Evolutionary conservation across 1,284 basidiomycete species (phyloP).

Genomic region (Cryptococcus amylolentus): DNA sequence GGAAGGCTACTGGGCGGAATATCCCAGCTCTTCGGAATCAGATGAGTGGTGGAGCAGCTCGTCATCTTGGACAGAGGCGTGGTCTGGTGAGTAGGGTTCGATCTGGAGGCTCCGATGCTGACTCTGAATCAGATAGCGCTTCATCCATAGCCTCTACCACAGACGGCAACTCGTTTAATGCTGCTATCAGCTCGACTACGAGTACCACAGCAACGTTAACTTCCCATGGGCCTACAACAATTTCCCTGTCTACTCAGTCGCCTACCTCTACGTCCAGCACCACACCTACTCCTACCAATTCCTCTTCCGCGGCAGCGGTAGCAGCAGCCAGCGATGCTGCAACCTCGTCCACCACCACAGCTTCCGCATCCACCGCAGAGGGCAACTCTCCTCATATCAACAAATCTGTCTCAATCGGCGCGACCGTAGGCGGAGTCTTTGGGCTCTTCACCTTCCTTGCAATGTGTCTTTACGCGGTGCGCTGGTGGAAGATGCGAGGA

Average conservation of each 20-base stretch:
- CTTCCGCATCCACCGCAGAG: not conserved
- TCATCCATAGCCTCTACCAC: not conserved
- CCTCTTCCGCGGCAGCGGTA: not conserved
- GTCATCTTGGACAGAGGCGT: too few species aligned
- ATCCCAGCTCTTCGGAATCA: too few species aligned
- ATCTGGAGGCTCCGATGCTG: too few species aligned
- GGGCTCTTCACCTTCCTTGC: constrained; percentile 20
- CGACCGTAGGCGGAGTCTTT: constrained; percentile 25
- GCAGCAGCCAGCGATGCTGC: not conserved
- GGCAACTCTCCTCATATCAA: constrained; percentile 1
- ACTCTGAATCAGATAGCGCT: too few species aligned
- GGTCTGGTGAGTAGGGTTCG: too few species aligned
- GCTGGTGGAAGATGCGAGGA: constrained; percentile 19
- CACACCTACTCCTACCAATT: not conserved
- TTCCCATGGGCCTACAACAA: not conserved
- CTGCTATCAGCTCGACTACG: too few species aligned
- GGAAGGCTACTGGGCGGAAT: too few species aligned
- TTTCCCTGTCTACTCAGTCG: not conserved
- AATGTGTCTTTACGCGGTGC: constrained; percentile 13
- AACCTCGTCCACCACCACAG: not conserved
- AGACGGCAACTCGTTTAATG: too few species aligned
- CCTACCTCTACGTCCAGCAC: not conserved
- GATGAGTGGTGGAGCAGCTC: too few species aligned
- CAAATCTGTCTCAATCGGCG: constrained; percentile 19
- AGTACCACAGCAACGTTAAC: not conserved